Evolutionary conservation across 1,284 basidiomycete species (phyloP), one percentile per base, ranked within the genome.

Genomic region (Tilletia setariae): DNA sequence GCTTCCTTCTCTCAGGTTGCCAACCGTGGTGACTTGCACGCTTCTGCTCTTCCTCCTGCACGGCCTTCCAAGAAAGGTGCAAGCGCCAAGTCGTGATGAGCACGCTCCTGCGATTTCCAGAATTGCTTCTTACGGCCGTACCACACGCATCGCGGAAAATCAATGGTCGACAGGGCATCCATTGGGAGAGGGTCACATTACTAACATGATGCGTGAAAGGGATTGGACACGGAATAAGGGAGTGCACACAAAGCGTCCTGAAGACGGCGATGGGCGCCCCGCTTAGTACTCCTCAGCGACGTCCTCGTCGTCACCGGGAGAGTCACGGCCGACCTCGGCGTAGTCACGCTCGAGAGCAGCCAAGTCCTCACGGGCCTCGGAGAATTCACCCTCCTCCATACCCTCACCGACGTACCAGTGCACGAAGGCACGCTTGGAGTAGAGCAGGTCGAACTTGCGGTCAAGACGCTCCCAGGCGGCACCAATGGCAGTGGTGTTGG

Each of bases 321-420:
- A 91, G 86, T 94, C 93, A 70, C 91, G 90, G 78, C 92, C 93
- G 83, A 96, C 93, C 70, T 74, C 75, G 67, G 21, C 69, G 70
- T 68, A 81, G 72, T 81, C 80, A 85, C 96, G 95, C 87, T 97
- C 94, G 70, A 97, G 89, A 16, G 94, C 94, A 47, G 94, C 94
- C 70, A 97, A 89, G 84, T 97, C 94, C 85, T 97, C 94, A 76
- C 94, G 91, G 32, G 94, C 94, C 86, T 97, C 94, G 62, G 92
- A 93, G 86, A 97, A 95, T 85, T 98, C 94, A 83, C 94, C 94
- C 86, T 97, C 94, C 84, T 97, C 94, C 94, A 97, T 98, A 85
- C 94, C 94, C 85, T 96, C 94, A 77, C 94, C 94, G 73, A 93
- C 92, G 79, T 94, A 95, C 78, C 78, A 82, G 74, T 81, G 77